These are phyloP conservation scores for Chaetomiaceae sp. DNA, from an alignment of 2,329 filamentous ascomycete species.

Conservation along the genomic window DNA sequence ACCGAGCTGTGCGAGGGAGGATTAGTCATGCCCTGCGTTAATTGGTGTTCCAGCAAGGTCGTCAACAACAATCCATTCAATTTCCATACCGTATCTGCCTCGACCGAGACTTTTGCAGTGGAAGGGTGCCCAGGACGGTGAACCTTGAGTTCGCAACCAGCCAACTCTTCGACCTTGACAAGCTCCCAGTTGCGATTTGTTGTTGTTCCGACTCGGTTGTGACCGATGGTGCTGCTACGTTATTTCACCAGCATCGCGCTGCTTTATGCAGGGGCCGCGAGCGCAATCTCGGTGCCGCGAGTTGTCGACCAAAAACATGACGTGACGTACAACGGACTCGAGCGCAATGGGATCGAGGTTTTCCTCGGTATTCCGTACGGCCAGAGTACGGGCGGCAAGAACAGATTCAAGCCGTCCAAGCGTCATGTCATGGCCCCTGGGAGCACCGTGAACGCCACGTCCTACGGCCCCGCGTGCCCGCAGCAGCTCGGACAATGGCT, in stretches of 20 bases:
- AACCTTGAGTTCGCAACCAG: no score
- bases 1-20: no score
- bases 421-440: background rate
- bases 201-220: no score
- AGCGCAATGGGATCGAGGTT: slow-evolving; percentile 4
- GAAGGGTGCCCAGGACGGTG: no score
- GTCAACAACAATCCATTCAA: no score
- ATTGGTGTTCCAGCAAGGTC: no score
- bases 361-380: slow-evolving; percentile 9
- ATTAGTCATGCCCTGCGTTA: no score
- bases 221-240: no score
- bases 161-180: no score
- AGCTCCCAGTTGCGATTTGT: no score
- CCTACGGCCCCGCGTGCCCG: slow-evolving; percentile 2
- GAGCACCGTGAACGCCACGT: background rate
- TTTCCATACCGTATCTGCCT: no score
- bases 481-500: background rate
- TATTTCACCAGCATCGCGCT: background rate
- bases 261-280: background rate
- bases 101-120: no score
- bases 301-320: background rate
- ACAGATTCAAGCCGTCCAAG: slow-evolving; percentile 1
- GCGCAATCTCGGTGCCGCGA: background rate
- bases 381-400: background rate
- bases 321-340: slow-evolving; percentile 1